Evolutionary conservation across 2,329 filamentous ascomycete species (phyloP).

Genomic region (Pseudocercospora cruenta): DNA sequence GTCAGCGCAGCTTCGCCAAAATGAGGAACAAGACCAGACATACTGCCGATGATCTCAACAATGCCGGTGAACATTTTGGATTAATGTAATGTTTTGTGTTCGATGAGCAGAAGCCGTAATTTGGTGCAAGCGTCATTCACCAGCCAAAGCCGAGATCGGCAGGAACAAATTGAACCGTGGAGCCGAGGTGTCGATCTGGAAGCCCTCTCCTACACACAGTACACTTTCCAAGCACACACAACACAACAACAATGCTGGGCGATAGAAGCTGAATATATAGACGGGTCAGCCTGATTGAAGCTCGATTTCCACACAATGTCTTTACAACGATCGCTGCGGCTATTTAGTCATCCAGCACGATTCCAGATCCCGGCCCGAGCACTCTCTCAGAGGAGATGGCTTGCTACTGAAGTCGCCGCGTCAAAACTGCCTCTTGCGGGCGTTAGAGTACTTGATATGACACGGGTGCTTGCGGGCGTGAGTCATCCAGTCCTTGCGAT

Average conservation of each 20-base stretch:
- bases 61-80: constrained; percentile 89
- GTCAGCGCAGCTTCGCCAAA: constrained; percentile 41
- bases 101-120: neutral
- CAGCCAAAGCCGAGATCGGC: constrained; percentile 1
- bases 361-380: constrained; percentile 16
- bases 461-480: constrained; percentile 90
- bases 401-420: constrained; percentile 49
- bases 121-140: constrained; percentile 19
- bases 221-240: constrained; percentile 2
- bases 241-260: neutral
- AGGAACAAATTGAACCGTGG: neutral
- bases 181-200: constrained; percentile 7
- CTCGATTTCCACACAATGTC: constrained; percentile 23
- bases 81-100: constrained; percentile 3
- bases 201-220: constrained; percentile 3
- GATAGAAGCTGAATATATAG: neutral
- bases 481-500: constrained; percentile 12
- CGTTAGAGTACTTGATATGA: constrained; percentile 93
- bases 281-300: neutral
- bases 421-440: constrained; percentile 74
- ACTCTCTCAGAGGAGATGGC: constrained; percentile 37
- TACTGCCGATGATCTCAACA: constrained; percentile 90
- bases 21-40: constrained; percentile 41
- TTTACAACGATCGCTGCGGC: constrained; percentile 25
- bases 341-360: constrained; percentile 18